Base-by-base conservation (phyloP, 208 protist genomes). In the Leishmania tarentolae region DNA sequence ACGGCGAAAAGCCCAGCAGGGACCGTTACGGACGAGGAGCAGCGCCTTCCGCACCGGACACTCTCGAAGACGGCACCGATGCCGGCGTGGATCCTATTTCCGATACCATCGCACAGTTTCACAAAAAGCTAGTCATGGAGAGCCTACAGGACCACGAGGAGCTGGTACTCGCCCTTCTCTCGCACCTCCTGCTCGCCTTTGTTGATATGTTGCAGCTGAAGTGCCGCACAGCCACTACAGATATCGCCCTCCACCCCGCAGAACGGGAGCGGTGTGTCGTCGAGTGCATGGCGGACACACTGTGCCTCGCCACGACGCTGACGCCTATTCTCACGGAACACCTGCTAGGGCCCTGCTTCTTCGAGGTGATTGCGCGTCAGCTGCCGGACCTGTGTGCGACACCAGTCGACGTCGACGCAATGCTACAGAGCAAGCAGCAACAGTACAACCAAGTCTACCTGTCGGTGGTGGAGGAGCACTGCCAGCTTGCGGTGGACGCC, bases 251-350 rank as follows among this genome's bases (percentile, higher is more conserved):
- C 4, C 37, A 82, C 46, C 75, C 69, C 8, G 80, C 83, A 2
- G 88, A 93, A 68, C 84, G 83, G 37, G 89, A 93, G 75, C 75
- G 80, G 44, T 83, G 79, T 57, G 89, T 96, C 40, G 90, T 95
- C 21, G 92, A 97, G 87, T 91, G 93, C 87, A 89, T 97, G 75
- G 92, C 94, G 19, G 94, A 97, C 82, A 88, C 88, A 13, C 86
- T 97, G 42, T 92, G 88, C 76, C 81, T 96, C 28, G 82, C 94
- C 65, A 93, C 87, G 0, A 88, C 91, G 1, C 75, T 94, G 31
- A 85, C 86, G 17, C 93, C 94, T n/a, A 86, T 95, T 66, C 78
- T 97, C 42, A 78, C 91, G 47, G 87, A 93, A 53, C 83, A 96
- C 76, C 87, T 96, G 31, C 83, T 97, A 3, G 50, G 70, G 11